Evolutionary conservation across 768 basidiomycete genomes (phyloP).

Genomic region (Podaxis sp.): DNA sequence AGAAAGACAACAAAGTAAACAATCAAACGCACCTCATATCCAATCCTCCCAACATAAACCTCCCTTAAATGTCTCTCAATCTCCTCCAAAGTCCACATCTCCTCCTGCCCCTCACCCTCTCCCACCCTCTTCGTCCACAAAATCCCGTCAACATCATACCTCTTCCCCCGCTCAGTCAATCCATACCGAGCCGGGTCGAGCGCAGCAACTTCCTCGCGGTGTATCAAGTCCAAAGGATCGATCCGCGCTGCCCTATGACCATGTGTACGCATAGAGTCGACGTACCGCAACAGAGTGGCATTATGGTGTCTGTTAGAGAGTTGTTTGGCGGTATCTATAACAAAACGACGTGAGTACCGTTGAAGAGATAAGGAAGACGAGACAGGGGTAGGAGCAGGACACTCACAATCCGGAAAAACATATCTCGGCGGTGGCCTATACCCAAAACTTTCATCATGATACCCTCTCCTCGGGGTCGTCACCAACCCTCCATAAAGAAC

Average conservation of each 20-base stretch:
- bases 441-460: constrained; percentile 82
- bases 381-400: background rate
- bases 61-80: constrained; percentile 68
- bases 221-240: constrained; percentile 85
- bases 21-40: constrained; percentile 60
- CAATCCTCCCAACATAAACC: constrained; percentile 83
- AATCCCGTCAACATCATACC: constrained; percentile 78
- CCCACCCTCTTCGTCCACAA: constrained; percentile 64
- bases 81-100: constrained; percentile 67
- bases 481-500: background rate
- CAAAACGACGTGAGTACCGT: background rate
- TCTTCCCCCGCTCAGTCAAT: constrained; percentile 46
- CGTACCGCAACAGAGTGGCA: constrained; percentile 81
- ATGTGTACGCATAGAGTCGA: constrained; percentile 84
- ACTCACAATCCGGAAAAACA: constrained; percentile 71
- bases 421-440: constrained; percentile 66
- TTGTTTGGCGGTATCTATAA: constrained; percentile 60
- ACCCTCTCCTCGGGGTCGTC: constrained; percentile 24
- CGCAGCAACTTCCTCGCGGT: constrained; percentile 77
- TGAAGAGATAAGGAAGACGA: background rate
- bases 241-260: constrained; percentile 84
- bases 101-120: constrained; percentile 21
- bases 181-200: constrained; percentile 79
- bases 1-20: background rate
- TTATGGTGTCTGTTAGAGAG: constrained; percentile 68